Evolutionary conservation across 805 yeast species (phyloP).

Genomic region (Lipomyces sp.): DNA sequence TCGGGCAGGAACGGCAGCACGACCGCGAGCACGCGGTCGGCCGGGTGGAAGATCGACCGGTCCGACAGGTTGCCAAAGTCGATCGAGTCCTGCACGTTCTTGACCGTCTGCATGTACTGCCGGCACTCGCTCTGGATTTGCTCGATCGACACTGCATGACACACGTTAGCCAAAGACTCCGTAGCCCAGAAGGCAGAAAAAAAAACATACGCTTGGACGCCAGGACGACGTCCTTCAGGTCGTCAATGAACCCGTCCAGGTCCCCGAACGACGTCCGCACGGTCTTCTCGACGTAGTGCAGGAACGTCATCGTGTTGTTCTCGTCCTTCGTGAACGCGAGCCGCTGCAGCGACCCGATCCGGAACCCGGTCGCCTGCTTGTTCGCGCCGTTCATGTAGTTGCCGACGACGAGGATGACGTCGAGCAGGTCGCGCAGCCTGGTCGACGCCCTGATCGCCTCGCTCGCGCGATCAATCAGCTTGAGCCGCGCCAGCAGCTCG

Average conservation of each 20-base stretch:
- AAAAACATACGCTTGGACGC: slow-evolving; percentile 51
- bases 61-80: slow-evolving; percentile 84
- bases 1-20: slow-evolving; percentile 67
- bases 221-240: slow-evolving; percentile 53
- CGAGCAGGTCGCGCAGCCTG: slow-evolving; percentile 67
- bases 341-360: slow-evolving; percentile 82
- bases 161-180: not conserved
- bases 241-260: slow-evolving; percentile 67
- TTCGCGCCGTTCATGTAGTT: slow-evolving; percentile 93
- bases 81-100: slow-evolving; percentile 69
- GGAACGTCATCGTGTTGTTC: slow-evolving; percentile 77
- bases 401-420: slow-evolving; percentile 85
- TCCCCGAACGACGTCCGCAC: slow-evolving; percentile 84
- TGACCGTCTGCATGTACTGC: slow-evolving; percentile 57
- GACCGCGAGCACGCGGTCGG: slow-evolving; percentile 62
- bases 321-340: slow-evolving; percentile 88
- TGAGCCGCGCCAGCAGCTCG: slow-evolving; percentile 64
- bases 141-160: slow-evolving; percentile 58
- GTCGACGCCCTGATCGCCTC: slow-evolving; percentile 62
- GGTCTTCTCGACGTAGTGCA: slow-evolving; percentile 87
- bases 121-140: slow-evolving; percentile 72
- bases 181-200: not conserved
- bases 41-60: slow-evolving; percentile 73
- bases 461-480: slow-evolving; percentile 69
- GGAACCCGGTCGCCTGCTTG: slow-evolving; percentile 91